phyloP scores from a whole-genome alignment of 2,329 filamentous ascomycete genomes.

The Hymenoscyphus salicellus region DNA sequence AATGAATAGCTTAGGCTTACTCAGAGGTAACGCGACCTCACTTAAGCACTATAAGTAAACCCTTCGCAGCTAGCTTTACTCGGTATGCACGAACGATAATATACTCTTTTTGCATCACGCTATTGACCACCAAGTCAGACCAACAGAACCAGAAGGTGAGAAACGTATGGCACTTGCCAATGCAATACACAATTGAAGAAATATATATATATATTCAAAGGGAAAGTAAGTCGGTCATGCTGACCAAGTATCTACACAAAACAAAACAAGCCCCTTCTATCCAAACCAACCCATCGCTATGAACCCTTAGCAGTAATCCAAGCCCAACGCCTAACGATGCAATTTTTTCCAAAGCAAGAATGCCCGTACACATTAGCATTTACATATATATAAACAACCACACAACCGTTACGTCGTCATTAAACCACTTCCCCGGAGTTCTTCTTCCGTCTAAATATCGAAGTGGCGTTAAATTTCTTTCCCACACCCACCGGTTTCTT shows the following conservation, averaged over 20 bases:
- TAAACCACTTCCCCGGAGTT: neutral
- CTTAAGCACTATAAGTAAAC: no score
- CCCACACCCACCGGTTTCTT: constrained; percentile 11
- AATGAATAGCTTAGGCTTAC: no score
- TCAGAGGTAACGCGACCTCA: no score
- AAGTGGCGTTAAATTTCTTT: constrained; percentile 3
- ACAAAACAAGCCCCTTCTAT: neutral
- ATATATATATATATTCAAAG: neutral
- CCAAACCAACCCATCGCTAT: neutral
- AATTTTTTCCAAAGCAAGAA: neutral
- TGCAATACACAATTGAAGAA: neutral
- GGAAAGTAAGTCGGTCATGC: neutral
- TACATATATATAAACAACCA: neutral
- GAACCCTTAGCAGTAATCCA: neutral
- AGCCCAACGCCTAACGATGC: neutral
- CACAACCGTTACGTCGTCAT: neutral
- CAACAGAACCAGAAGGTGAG: neutral
- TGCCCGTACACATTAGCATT: neutral
- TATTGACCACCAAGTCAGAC: no score
- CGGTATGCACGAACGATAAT: no score
- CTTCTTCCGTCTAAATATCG: neutral
- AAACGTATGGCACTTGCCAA: neutral
- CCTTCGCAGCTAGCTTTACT: no score
- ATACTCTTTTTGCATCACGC: no score
- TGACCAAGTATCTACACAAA: neutral